phyloP scores from a whole-genome alignment of 306 rosid species.

The Castanospermum australe region DNA sequence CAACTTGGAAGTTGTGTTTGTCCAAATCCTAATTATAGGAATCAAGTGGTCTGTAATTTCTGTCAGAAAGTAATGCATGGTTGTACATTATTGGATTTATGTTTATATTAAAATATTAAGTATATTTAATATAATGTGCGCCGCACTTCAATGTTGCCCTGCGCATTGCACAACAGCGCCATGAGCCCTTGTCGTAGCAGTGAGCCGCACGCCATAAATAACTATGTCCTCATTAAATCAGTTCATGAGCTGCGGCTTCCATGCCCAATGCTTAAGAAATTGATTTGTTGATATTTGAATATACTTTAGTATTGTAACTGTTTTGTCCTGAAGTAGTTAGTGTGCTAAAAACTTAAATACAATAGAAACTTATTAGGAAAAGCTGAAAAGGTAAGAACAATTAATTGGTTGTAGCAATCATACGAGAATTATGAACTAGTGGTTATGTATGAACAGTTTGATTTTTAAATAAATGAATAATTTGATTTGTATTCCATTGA shows the following conservation, averaged over 20 bases:
- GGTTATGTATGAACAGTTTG: background rate
- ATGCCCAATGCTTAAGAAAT: background rate
- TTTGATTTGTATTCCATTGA: background rate
- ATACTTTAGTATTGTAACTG: background rate
- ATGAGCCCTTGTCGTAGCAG: too few relatives aligned
- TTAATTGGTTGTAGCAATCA: background rate
- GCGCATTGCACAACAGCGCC: too few relatives aligned
- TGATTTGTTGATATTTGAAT: background rate
- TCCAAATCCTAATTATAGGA: too few relatives aligned
- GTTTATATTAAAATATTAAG: too few relatives aligned
- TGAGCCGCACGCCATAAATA: too few relatives aligned
- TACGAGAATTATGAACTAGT: background rate
- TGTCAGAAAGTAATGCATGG: too few relatives aligned
- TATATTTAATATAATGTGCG: too few relatives aligned
- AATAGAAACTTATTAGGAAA: background rate
- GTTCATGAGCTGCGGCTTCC: background rate
- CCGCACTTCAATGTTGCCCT: too few relatives aligned
- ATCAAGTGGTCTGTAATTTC: too few relatives aligned
- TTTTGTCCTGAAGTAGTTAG: background rate
- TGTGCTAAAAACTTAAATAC: background rate
- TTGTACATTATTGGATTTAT: too few relatives aligned
- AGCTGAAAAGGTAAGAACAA: background rate
- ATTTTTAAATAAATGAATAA: background rate
- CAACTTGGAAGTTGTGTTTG: too few relatives aligned
- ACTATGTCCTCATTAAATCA: background rate